These are phyloP conservation scores for Zygosaccharomyces sapae DNA, from an alignment of 1,139 yeast genomes.

Conservation along the genomic window DNA sequence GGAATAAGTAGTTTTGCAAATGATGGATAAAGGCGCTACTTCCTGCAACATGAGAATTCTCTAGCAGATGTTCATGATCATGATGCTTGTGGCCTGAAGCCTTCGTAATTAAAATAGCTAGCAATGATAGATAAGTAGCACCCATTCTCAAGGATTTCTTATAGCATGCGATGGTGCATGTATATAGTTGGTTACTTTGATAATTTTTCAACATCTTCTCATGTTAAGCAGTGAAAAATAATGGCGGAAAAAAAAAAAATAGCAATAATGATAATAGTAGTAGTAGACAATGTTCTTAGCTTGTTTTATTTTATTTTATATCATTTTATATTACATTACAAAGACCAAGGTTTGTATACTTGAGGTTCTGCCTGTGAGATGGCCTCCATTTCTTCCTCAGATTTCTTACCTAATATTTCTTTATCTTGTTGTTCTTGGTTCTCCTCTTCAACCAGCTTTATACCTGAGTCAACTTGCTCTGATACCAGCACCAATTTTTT, in stretches of 20 bases:
- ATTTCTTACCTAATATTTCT: slow-evolving; percentile 22
- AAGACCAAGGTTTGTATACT: slow-evolving; percentile 32
- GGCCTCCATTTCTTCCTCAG: slow-evolving; percentile 29
- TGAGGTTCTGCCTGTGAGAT: slow-evolving; percentile 32
- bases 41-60: neutral
- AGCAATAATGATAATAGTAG: neutral
- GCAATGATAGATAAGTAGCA: neutral
- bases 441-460: slow-evolving; percentile 29
- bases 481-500: slow-evolving; percentile 31
- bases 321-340: slow-evolving; percentile 18
- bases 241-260: slow-evolving; percentile 2
- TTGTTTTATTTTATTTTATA: neutral
- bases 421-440: slow-evolving; percentile 19
- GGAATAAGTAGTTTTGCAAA: slow-evolving; percentile 17
- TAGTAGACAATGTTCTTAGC: neutral
- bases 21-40: slow-evolving; percentile 5
- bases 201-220: neutral
- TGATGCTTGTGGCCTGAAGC: slow-evolving; percentile 11
- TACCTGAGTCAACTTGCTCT: slow-evolving; percentile 33
- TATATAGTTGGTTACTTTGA: neutral
- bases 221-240: neutral
- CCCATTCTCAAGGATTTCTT: neutral
- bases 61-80: slow-evolving; percentile 5
- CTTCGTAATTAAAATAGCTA: neutral
- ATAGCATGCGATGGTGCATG: neutral